These are phyloP conservation scores for Heterotrichella gracilis DNA, from an alignment of 352 stramenopile species.

Conservation along the genomic window DNA sequence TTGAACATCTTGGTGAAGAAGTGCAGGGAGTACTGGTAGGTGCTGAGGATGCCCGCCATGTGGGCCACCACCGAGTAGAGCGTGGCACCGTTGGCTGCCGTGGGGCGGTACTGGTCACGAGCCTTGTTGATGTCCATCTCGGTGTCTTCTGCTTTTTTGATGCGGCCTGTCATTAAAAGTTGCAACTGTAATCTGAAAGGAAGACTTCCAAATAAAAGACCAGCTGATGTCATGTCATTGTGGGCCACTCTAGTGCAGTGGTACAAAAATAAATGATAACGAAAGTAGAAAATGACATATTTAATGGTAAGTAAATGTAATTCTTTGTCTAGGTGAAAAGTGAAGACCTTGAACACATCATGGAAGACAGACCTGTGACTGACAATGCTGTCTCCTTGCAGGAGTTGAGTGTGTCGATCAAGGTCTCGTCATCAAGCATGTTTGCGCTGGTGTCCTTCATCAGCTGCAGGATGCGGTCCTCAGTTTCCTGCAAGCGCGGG, in stretches of 20 bases:
- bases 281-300: too few species aligned
- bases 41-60: conserved; percentile 51
- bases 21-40: conserved; percentile 70
- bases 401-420: conserved; percentile 50
- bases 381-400: conserved; percentile 50
- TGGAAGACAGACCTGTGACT: too few species aligned
- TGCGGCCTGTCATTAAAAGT: conserved; percentile 44
- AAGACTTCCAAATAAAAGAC: too few species aligned
- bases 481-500: too few species aligned
- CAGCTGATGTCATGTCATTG: too few species aligned
- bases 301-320: too few species aligned
- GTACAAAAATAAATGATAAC: too few species aligned
- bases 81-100: conserved; percentile 47
- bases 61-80: conserved; percentile 67
- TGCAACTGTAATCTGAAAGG: too few species aligned
- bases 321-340: too few species aligned
- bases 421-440: conserved; percentile 58
- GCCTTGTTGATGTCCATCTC: conserved; percentile 50
- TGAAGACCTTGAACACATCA: too few species aligned
- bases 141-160: conserved; percentile 48
- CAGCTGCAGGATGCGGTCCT: conserved; percentile 66
- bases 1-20: conserved; percentile 62
- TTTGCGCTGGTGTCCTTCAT: conserved; percentile 57
- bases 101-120: conserved; percentile 48
- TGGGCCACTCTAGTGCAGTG: too few species aligned